These are phyloP conservation scores for Zygosaccharomyces siamensis DNA, from an alignment of 805 yeast species.

Conservation along the genomic window DNA sequence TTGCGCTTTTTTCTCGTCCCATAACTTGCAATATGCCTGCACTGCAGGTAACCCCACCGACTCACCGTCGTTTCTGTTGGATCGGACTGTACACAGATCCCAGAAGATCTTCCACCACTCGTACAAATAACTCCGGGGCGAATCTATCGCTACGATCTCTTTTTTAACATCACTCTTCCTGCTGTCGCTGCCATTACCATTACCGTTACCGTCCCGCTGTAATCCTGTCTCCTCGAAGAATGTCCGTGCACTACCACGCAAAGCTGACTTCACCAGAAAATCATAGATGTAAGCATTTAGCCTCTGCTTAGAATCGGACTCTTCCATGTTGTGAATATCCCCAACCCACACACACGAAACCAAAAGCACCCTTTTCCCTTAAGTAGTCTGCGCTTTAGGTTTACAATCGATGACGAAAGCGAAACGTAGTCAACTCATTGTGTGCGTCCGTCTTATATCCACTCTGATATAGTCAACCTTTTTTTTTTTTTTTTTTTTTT, in stretches of 20 bases:
- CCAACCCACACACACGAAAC: background rate
- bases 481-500: too few relatives aligned
- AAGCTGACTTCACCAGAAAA: slow-evolving; percentile 68
- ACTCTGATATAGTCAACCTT: too few relatives aligned
- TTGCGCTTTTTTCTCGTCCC: slow-evolving; percentile 59
- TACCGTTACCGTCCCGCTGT: slow-evolving; percentile 16
- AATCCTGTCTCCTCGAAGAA: slow-evolving; percentile 76
- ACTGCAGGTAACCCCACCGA: slow-evolving; percentile 46
- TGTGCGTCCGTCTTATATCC: too few relatives aligned
- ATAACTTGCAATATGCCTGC: slow-evolving; percentile 64
- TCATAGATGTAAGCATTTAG: slow-evolving; percentile 84
- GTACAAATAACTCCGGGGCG: slow-evolving; percentile 79
- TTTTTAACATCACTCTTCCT: background rate
- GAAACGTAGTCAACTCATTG: too few relatives aligned
- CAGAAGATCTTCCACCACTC: slow-evolving; percentile 98
- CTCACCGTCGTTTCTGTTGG: slow-evolving; percentile 49
- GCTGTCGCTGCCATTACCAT: background rate
- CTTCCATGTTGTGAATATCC: background rate
- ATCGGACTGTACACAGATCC: slow-evolving; percentile 85
- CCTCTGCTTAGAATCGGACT: slow-evolving; percentile 40
- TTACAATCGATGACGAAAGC: too few relatives aligned
- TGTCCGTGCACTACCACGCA: slow-evolving; percentile 65
- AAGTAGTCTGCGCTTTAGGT: too few relatives aligned
- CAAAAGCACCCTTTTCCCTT: background rate
- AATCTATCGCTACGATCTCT: slow-evolving; percentile 49